Percentiles rank a stretch among this genome's conserved stretches.
phyloP scores from a whole-genome alignment of 139 green algal species.

The Nannochloris sp. region DNA sequence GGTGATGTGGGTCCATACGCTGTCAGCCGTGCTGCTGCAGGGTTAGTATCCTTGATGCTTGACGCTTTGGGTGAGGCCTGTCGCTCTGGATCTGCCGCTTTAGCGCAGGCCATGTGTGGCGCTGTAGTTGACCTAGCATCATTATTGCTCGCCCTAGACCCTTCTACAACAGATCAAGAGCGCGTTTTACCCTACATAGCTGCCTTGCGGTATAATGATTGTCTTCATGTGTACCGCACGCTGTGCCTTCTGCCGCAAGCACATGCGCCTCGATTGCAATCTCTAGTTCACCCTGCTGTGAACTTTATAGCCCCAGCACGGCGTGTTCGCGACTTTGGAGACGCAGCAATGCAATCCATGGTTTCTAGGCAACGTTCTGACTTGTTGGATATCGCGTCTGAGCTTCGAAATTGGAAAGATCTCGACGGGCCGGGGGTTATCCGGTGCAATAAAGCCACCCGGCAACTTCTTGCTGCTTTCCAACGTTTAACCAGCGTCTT shows the following conservation, averaged over 20 bases:
- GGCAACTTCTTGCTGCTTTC: slow-evolving; percentile 29
- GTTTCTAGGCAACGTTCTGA: slow-evolving; percentile 17
- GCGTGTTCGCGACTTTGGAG: slow-evolving; percentile 12
- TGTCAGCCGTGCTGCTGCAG: slow-evolving; percentile 19
- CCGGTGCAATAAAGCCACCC: slow-evolving; percentile 17
- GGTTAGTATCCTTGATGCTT: slow-evolving; percentile 14
- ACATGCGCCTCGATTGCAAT: slow-evolving; percentile 9
- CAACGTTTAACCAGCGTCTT: slow-evolving; percentile 23
- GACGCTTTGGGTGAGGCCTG: slow-evolving; percentile 17
- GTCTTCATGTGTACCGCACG: background rate
- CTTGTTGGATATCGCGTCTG: slow-evolving; percentile 13
- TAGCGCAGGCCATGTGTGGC: slow-evolving; percentile 29
- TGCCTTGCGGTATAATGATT: slow-evolving; percentile 37
- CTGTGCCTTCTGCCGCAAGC: slow-evolving; percentile 6
- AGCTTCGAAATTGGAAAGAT: slow-evolving; percentile 13
- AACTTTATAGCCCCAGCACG: slow-evolving; percentile 24
- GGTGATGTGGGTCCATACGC: slow-evolving; percentile 1
- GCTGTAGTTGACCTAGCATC: slow-evolving; percentile 31
- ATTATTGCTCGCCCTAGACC: slow-evolving; percentile 2
- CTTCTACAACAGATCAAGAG: background rate
- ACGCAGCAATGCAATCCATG: slow-evolving; percentile 17
- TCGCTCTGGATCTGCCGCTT: slow-evolving; percentile 14
- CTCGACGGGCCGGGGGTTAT: slow-evolving; percentile 28
- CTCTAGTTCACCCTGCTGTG: slow-evolving; percentile 13
- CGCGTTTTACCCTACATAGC: slow-evolving; percentile 31